Percentiles rank a stretch among this genome's conserved stretches.
Conservation (phyloP, 768 basidiomycete genomes). For the Amanita pseudoporphyria region DNA sequence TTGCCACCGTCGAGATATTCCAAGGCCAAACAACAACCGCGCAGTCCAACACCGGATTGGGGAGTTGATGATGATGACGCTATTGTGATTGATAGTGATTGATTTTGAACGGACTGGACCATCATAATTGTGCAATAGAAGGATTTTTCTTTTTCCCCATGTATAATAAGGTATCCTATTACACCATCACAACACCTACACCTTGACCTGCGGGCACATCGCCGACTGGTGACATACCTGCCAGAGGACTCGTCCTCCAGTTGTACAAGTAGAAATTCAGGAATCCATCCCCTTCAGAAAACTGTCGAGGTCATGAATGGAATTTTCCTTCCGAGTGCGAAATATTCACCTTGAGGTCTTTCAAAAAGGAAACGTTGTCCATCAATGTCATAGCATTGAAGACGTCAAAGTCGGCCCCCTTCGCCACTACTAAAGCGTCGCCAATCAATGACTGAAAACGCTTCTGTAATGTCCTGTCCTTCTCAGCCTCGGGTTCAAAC, state of each 20-base stretch:
- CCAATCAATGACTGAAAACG: slow-evolving; percentile 63
- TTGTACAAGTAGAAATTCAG: slow-evolving; percentile 94
- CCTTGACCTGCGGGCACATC: slow-evolving; percentile 60
- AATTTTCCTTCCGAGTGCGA: background rate
- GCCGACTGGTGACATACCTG: slow-evolving; percentile 53
- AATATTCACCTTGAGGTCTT: slow-evolving; percentile 66
- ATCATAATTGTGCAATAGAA: slow-evolving; percentile 7
- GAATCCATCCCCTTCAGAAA: slow-evolving; percentile 87
- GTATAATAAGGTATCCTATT: slow-evolving; percentile 11
- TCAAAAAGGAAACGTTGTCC: slow-evolving; percentile 81
- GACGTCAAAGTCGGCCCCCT: slow-evolving; percentile 86
- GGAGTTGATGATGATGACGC: slow-evolving; percentile 80
- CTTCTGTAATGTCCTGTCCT: slow-evolving; percentile 52
- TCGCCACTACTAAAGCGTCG: slow-evolving; percentile 77
- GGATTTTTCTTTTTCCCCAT: slow-evolving; percentile 2
- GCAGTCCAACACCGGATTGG: slow-evolving; percentile 73
- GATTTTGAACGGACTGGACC: slow-evolving; percentile 8
- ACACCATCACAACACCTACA: slow-evolving; percentile 93
- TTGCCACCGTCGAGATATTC: slow-evolving; percentile 29
- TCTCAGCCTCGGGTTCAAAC: slow-evolving; percentile 51
- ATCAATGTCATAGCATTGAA: slow-evolving; percentile 92
- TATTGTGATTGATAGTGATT: slow-evolving; percentile 82
- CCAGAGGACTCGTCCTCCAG: slow-evolving; percentile 77
- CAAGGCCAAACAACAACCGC: slow-evolving; percentile 30
- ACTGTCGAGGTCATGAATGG: slow-evolving; percentile 36